Evolutionary conservation across 257 asterid genomes (phyloP).

Genomic region (Solanum sparsipilum): DNA sequence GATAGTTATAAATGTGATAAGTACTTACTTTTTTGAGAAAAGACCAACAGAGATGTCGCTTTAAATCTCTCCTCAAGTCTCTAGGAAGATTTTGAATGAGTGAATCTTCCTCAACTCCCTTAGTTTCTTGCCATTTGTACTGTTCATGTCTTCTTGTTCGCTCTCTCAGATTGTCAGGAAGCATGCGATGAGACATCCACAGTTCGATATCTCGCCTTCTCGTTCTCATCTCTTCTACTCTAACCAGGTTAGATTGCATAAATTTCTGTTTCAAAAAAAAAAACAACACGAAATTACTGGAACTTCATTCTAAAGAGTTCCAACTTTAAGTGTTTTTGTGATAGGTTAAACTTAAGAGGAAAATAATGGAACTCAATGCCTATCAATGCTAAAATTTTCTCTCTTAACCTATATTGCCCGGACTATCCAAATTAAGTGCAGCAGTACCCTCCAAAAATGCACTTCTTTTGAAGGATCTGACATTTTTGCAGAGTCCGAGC

Average conservation of each 20-base stretch:
- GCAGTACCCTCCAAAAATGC: not conserved
- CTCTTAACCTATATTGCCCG: not conserved
- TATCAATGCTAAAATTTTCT: not conserved
- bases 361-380: not conserved
- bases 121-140: not conserved
- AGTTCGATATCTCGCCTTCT: not conserved
- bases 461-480: not conserved
- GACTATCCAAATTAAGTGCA: not conserved
- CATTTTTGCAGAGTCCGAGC: not conserved
- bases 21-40: not conserved
- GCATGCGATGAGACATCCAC: not conserved
- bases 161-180: not conserved
- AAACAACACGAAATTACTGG: not conserved
- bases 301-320: not conserved
- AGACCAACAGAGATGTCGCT: not conserved
- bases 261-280: not conserved
- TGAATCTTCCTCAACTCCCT: not conserved
- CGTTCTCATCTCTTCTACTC: not conserved
- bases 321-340: not conserved
- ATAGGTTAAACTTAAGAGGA: not conserved
- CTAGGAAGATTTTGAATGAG: not conserved
- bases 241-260: not conserved
- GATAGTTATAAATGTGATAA: not conserved
- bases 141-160: not conserved
- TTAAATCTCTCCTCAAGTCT: conserved; percentile 2